A percentile compares a stretch with the other conserved stretches of the same genome.
phyloP scores from a whole-genome alignment of 2,329 filamentous ascomycete genomes.

The Rugonectria rugulosa region DNA sequence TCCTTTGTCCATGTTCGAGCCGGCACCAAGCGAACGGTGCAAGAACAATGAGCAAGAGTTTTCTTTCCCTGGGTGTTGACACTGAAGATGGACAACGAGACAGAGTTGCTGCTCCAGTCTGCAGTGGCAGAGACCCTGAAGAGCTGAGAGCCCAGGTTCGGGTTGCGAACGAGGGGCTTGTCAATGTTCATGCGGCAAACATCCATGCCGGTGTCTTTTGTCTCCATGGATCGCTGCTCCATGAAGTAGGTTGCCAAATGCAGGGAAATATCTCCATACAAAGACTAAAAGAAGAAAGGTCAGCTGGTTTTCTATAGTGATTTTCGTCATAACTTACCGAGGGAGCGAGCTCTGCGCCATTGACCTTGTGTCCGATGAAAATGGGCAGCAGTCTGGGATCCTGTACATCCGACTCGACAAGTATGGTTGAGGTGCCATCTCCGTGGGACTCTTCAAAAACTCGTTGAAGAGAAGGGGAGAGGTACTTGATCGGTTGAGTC shows the following conservation, averaged over 20 bases:
- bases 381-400: constrained; percentile 20
- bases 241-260: constrained; percentile 25
- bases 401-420: constrained; percentile 29
- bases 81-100: constrained; percentile 32
- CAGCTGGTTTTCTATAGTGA: no score
- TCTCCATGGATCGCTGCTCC: constrained; percentile 19
- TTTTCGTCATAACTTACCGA: constrained; percentile 42
- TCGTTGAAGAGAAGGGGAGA: constrained; percentile 31
- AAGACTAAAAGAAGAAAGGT: constrained; percentile 21
- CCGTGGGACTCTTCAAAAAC: constrained; percentile 27
- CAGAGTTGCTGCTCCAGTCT: constrained; percentile 22
- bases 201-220: constrained; percentile 26
- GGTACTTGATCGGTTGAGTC: constrained; percentile 14
- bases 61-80: constrained; percentile 26
- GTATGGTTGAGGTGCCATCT: constrained; percentile 11
- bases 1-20: constrained; percentile 21
- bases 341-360: constrained; percentile 30
- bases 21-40: constrained; percentile 8
- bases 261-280: constrained; percentile 28
- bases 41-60: constrained; percentile 27
- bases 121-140: constrained; percentile 27
- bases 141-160: constrained; percentile 18
- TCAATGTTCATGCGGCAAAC: constrained; percentile 28
- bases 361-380: constrained; percentile 31
- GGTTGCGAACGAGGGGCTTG: constrained; percentile 31